Conservation (phyloP, 192 early-diverging fungal genomes). For the Linnemannia zychae region DNA sequence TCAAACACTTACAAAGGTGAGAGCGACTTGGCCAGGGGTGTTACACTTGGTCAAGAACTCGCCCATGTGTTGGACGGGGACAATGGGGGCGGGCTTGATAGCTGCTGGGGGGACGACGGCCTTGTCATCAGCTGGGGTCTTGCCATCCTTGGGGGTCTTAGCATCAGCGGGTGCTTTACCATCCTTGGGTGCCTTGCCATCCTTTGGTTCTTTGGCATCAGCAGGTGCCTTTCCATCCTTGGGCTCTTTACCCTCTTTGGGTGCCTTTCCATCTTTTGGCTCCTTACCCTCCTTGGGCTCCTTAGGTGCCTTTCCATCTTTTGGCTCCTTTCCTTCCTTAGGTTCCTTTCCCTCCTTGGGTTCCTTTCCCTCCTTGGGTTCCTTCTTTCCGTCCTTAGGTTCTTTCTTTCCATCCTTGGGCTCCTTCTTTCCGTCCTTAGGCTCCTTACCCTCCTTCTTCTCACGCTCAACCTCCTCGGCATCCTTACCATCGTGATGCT, state of each 20-base stretch:
- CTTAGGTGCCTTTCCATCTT: neutral
- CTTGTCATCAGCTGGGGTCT: neutral
- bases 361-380: neutral
- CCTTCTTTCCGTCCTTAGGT: neutral
- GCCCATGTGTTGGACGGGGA: conserved; percentile 49
- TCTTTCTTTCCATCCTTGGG: conserved; percentile 22
- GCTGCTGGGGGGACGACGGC: conserved; percentile 12
- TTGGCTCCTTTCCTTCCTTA: conserved; percentile 6
- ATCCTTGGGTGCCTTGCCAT: neutral
- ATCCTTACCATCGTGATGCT: conserved; percentile 4
- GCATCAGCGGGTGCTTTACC: conserved; percentile 17
- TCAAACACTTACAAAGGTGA: conserved; percentile 58
- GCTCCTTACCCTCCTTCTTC: neutral
- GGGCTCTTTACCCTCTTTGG: neutral
- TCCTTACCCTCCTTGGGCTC: neutral
- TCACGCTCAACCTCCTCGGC: neutral
- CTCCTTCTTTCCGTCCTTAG: neutral
- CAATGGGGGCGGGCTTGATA: conserved; percentile 30
- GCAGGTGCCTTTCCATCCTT: neutral
- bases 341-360: neutral
- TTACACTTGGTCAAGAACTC: conserved; percentile 63
- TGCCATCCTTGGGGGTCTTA: neutral
- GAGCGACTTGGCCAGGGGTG: conserved; percentile 60
- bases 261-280: neutral
- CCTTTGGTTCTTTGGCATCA: conserved; percentile 11